These are phyloP conservation scores for Helotiales sp. DNA, from an alignment of 2,329 filamentous ascomycete species.

Conservation along the genomic window DNA sequence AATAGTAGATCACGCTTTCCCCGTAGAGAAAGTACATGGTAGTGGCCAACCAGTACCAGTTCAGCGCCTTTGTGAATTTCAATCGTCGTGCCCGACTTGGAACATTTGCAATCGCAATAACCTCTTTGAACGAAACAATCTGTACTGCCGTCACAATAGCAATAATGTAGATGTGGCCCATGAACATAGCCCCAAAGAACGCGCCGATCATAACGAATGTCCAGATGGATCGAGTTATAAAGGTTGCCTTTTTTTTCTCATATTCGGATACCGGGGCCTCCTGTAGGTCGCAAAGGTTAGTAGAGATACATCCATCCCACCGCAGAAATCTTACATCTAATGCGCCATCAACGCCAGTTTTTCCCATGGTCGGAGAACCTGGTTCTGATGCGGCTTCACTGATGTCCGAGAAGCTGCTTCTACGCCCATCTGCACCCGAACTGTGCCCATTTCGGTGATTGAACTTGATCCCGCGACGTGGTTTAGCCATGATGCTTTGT, in stretches of 20 bases:
- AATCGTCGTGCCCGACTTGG: conserved; percentile 89
- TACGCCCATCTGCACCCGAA: conserved; percentile 49
- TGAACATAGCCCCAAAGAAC: conserved; percentile 92
- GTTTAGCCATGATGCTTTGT: conserved; percentile 48
- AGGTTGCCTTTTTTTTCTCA: conserved; percentile 98
- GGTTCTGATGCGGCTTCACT: conserved; percentile 61
- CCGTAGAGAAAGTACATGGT: conserved; percentile 99
- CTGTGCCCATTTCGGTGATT: conserved; percentile 43
- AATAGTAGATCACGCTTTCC: conserved; percentile 99
- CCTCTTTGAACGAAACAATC: conserved; percentile 98
- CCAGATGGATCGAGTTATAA: conserved; percentile 96
- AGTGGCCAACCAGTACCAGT: conserved; percentile 99
- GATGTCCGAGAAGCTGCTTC: conserved; percentile 73
- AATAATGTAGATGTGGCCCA: conserved; percentile 97
- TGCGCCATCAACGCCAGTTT: conserved; percentile 45
- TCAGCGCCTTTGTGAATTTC: conserved; percentile 92
- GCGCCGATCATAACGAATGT: conserved; percentile 94
- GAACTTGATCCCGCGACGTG: conserved; percentile 60
- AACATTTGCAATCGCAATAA: conserved; percentile 96
- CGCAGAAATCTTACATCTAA: conserved; percentile 43
- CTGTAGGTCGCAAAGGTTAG: conserved; percentile 36
- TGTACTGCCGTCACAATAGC: conserved; percentile 90
- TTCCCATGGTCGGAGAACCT: conserved; percentile 36
- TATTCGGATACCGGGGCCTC: conserved; percentile 67
- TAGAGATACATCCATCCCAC: conserved; percentile 5